These are phyloP conservation scores for Gloeophyllum trabeum DNA, from an alignment of 768 basidiomycete genomes.

Conservation along the genomic window DNA sequence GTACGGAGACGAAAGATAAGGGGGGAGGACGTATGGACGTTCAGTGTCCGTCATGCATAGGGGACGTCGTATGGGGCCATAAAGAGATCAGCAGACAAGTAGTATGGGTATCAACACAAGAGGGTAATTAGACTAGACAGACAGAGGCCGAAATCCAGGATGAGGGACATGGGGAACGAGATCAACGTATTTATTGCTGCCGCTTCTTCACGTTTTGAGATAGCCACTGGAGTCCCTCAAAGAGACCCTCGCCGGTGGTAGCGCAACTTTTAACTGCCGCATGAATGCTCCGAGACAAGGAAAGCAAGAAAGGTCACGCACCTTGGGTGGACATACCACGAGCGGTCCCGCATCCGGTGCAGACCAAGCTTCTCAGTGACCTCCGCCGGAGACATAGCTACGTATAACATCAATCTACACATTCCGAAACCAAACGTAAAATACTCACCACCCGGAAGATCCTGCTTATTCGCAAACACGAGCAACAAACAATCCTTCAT, in stretches of 20 bases:
- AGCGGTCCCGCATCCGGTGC: conserved; percentile 91
- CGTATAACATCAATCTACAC: conserved; percentile 4
- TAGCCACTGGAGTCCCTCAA: conserved; percentile 95
- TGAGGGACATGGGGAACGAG: not conserved
- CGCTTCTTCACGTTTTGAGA: conserved; percentile 96
- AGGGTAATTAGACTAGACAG: not conserved
- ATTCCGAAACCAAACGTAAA: conserved; percentile 1
- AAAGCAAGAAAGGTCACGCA: conserved; percentile 24
- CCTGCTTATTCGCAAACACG: conserved; percentile 99
- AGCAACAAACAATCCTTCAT: conserved; percentile 96
- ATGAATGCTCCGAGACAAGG: conserved; percentile 1
- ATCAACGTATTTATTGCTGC: conserved; percentile 39
- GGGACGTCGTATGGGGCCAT: conserved; percentile 6
- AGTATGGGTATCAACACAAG: not conserved
- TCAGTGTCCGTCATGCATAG: conserved; percentile 17
- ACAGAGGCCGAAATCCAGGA: not conserved
- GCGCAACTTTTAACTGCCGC: conserved; percentile 54
- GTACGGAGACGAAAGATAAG: conserved; percentile 4
- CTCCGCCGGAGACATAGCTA: conserved; percentile 98
- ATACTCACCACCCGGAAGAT: conserved; percentile 83
- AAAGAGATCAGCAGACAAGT: conserved; percentile 8
- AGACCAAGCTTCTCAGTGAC: conserved; percentile 95
- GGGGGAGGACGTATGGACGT: conserved; percentile 14
- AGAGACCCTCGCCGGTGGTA: conserved; percentile 92
- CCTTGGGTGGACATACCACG: conserved; percentile 99